These are phyloP conservation scores for Fusarium veterinarium DNA, from an alignment of 2,329 filamentous ascomycete species.

Conservation along the genomic window DNA sequence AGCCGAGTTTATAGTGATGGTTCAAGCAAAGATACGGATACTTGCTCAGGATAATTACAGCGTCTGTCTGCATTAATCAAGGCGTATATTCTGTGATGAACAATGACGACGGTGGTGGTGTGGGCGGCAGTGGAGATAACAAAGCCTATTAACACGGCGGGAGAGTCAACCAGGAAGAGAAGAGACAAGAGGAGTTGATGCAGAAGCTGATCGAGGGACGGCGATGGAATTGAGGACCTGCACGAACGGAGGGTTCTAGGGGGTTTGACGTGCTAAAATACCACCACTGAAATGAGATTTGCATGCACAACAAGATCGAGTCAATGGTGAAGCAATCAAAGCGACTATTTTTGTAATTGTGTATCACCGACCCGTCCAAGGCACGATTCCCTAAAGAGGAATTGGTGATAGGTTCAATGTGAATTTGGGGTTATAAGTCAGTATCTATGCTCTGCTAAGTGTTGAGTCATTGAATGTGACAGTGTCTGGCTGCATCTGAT, in stretches of 20 bases:
- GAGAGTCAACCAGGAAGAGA: constrained; percentile 14
- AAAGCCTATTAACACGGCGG: constrained; percentile 6
- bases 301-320: constrained; percentile 14
- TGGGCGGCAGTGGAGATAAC: constrained; percentile 28
- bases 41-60: not conserved
- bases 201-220: constrained; percentile 12
- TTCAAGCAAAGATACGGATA: not conserved
- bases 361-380: constrained; percentile 24
- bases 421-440: not conserved
- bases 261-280: constrained; percentile 22
- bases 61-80: constrained; percentile 2
- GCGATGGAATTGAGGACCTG: constrained; percentile 28
- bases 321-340: constrained; percentile 1
- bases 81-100: constrained; percentile 1
- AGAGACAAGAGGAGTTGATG: constrained; percentile 31
- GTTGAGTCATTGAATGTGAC: not conserved
- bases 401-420: constrained; percentile 37
- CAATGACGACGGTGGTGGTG: constrained; percentile 28
- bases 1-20: not conserved
- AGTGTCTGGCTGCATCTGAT: not conserved
- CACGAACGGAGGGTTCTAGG: constrained; percentile 13
- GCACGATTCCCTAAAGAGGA: constrained; percentile 38
- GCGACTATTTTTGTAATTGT: constrained; percentile 5
- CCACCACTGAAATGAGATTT: constrained; percentile 24
- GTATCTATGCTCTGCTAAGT: not conserved